Base-by-base conservation (phyloP, 2,329 filamentous ascomycete species). In the Hypoxylon sp. region DNA sequence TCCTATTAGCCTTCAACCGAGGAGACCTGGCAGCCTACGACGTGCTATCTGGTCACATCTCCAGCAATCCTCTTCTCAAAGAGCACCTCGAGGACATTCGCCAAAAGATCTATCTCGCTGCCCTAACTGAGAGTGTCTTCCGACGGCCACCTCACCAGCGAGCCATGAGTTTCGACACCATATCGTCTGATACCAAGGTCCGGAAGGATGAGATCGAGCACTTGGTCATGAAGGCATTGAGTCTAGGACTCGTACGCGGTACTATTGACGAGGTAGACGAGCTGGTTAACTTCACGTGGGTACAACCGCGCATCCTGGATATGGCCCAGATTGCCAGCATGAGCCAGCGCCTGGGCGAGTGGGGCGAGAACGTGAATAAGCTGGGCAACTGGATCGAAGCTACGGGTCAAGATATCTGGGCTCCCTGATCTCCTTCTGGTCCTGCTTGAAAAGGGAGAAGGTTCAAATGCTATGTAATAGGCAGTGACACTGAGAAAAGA, bases 181-280 rank as follows among this genome's bases (percentile, higher is more conserved):
- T 99, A 75, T 88, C 92, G 4, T 85, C 91, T 71, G 95, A 98
- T 83, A 99, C 96, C 2, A 97, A 97, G 80, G 94, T 99, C 53
- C 87, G 89, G 72, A 88, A 89, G 2, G 89, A 96, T 74, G 93
- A 98, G 82, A 98, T 99, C 72, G 96, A 99, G 84, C 95, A 98
- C 78, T 83, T 99, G 69, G 92, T 99, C 74, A 99, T 99, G 96
- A 98, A 97, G 85, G 96, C 96, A n/a, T 81, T 99, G 74, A 97
- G 94, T 76, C 81, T 99, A 72, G 96, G 96, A 0, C 83, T 99
- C 72, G 83, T 99, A 71, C 88, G 91, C 71, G 96, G 96, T 46
- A 96, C 92, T 60, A 98, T 99, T 74, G 96, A 99, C 78, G 95
- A 99, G 82, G 96, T 99, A 30, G 93, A 93, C 49, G 91, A 94